Base-by-base conservation (phyloP, 2,329 filamentous ascomycete genomes). In the Venturia aucupariae region DNA sequence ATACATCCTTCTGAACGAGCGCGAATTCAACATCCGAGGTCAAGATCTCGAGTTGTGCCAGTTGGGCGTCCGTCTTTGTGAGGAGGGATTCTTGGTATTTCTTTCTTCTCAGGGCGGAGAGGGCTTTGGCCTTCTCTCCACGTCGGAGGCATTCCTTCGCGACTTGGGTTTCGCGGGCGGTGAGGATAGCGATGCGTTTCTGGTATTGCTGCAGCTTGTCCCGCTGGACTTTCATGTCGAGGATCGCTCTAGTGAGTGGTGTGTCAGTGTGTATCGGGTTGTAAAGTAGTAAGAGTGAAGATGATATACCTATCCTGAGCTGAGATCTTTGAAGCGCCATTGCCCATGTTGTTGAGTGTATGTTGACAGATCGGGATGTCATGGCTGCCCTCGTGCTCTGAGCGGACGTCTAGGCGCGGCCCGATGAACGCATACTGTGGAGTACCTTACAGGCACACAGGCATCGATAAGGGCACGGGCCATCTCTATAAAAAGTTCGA, bases 181-280 rank as follows among this genome's bases (percentile, higher is more conserved):
- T 97, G 44, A 99, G 85, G 62, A 90, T 82, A 42, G 87, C 88
- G 73, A 99, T 94, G 71, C 90, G 89, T 72, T 89, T 89, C 77
- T 97, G 93, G 80, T 97, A 97, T 75, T 96, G 92, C 72, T 95
- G 92, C 3, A 99, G 87, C 76, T 92, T 95, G 81, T 99, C 94
- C 76, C 94, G 92, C 80, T 97, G 93, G 77, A 86, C 91, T 80
- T 97, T 97, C 80, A 97, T 89, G 78, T 97, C 92, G 72, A 97
- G 88, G 77, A 97, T 97, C 66, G 93, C 93, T 80, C 92, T 97
- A 74, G 24, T 42, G 39, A 61, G 62, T 48, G 62, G 61, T 44
- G 15, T 35, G 55, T 48, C 60, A 63, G 41, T n/a, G 65, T 61
- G 27, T 27, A 57, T 57, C 46, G 44, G n/a, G 54, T 35, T 57